These are phyloP conservation scores for Pythium volutum DNA, from an alignment of 352 stramenopile genomes.

Conservation along the genomic window DNA sequence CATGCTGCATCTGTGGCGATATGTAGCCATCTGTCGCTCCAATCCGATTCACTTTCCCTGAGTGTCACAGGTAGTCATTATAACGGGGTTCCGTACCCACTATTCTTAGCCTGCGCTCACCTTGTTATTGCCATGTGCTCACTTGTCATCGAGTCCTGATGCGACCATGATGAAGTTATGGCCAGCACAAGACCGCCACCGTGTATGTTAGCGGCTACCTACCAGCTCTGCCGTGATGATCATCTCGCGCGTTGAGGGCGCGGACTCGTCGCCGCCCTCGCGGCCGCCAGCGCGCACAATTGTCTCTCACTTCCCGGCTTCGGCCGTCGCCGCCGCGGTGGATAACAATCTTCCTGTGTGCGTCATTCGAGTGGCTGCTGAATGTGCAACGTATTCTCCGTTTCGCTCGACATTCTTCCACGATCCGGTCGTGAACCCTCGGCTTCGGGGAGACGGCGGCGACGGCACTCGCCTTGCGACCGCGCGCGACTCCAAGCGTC, in stretches of 20 bases:
- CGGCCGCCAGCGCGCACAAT: neutral
- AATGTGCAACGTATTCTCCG: conserved; percentile 35
- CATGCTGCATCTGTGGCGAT: too few relatives aligned
- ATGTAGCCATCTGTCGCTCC: too few relatives aligned
- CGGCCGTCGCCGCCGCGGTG: neutral
- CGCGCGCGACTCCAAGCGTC: conserved; percentile 42
- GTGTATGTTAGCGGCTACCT: neutral
- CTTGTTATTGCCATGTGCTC: neutral
- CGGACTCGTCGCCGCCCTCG: neutral
- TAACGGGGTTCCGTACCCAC: conserved; percentile 5
- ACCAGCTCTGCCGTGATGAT: conserved; percentile 5
- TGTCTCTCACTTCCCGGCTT: conserved; percentile 10
- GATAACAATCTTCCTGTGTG: conserved; percentile 3
- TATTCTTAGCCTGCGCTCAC: conserved; percentile 12
- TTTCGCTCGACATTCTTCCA: conserved; percentile 72
- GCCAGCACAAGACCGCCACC: neutral
- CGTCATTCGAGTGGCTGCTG: conserved; percentile 20
- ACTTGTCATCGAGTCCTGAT: neutral
- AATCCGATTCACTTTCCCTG: too few relatives aligned
- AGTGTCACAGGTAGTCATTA: neutral
- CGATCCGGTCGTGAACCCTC: conserved; percentile 45
- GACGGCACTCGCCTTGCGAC: conserved; percentile 31
- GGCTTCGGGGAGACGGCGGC: conserved; percentile 35
- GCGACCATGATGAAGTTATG: neutral
- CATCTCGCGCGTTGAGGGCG: conserved; percentile 16